Base-by-base conservation (phyloP, 1,139 yeast genomes). In the Hyphopichia buzzinii region DNA sequence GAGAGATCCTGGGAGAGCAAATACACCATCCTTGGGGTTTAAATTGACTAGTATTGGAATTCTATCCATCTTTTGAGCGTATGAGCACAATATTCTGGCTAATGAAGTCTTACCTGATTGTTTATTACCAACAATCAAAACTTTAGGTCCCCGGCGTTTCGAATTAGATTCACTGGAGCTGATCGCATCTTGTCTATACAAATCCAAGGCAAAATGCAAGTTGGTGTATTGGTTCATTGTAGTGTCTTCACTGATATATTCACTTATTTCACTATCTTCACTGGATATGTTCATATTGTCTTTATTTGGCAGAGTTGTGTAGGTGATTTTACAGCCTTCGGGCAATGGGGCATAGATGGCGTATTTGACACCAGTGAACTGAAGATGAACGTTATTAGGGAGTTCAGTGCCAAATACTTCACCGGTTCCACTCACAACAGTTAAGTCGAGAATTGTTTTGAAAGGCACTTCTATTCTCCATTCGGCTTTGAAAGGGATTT, bases 351-450 rank as follows among this genome's bases (percentile, higher is more conserved):
- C 74, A 73, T 39, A 92, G 42, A 47, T 79, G 71, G 50, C 79
- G 62, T 54, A 80, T 74, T 60, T 82, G 54, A 41, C 74, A 17
- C 65, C 92, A 73, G 53, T 69, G 54, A 65, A 82, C 73, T 37
- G 72, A 48, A 85, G 74, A 17, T 81, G 85, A 1, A 76, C 72
- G 41, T 85, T 88, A 25, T 72, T 65, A 2, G 97, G 87, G 24
- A 92, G 72, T 55, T 92, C 98, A 2, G 97, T 88, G 17, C 98
- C 98, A 61, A 85, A 88, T 14, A 90, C 74, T 60, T 92, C 98
- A 2, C 87, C 96, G 2, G 82, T 72, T 2, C 98, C 98, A 6
- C 68, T 64, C 3, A 62, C 44, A 25, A 84, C 72, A 45, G 72
- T 79, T 25, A 88, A 53, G n/a, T 69, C 69, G 33, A 89, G 53